These are phyloP conservation scores for Pholiota adiposa DNA, from an alignment of 1,284 basidiomycete genomes.

Conservation along the genomic window DNA sequence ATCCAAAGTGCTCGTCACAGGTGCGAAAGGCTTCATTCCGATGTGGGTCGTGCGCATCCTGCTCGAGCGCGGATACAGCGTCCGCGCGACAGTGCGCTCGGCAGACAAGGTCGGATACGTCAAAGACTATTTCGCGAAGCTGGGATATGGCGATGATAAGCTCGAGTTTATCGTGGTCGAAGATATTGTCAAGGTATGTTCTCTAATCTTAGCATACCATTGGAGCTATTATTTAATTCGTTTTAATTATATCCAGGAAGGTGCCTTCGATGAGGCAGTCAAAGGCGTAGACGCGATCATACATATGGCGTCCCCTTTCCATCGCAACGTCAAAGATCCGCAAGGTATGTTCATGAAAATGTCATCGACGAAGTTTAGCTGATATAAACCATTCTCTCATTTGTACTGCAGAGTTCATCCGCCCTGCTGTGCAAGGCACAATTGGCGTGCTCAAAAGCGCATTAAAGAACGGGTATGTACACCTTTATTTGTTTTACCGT, in stretches of 20 bases:
- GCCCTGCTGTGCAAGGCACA: slow-evolving; percentile 48
- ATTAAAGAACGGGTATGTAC: slow-evolving; percentile 35
- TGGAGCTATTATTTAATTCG: background rate
- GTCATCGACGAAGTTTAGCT: too few species aligned
- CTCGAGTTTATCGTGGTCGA: slow-evolving; percentile 19
- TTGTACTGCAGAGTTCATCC: slow-evolving; percentile 35
- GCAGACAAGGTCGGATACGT: slow-evolving; percentile 42
- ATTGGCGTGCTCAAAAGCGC: slow-evolving; percentile 43
- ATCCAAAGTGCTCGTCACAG: slow-evolving; percentile 42
- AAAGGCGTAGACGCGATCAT: slow-evolving; percentile 66
- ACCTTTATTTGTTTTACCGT: background rate
- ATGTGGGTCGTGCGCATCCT: slow-evolving; percentile 41
- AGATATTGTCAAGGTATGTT: slow-evolving; percentile 16
- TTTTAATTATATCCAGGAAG: slow-evolving; percentile 37
- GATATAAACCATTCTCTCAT: background rate
- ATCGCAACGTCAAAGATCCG: slow-evolving; percentile 36
- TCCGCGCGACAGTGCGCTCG: slow-evolving; percentile 46
- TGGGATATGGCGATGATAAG: slow-evolving; percentile 13
- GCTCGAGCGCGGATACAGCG: slow-evolving; percentile 44
- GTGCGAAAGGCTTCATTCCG: slow-evolving; percentile 43
- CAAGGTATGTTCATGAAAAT: slow-evolving; percentile 19
- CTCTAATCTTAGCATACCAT: background rate
- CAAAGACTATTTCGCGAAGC: slow-evolving; percentile 36
- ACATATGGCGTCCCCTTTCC: slow-evolving; percentile 60
- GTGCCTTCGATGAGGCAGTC: slow-evolving; percentile 74